Evolutionary conservation across 768 basidiomycete species (phyloP).

Genomic region (Heimioporus sp.): DNA sequence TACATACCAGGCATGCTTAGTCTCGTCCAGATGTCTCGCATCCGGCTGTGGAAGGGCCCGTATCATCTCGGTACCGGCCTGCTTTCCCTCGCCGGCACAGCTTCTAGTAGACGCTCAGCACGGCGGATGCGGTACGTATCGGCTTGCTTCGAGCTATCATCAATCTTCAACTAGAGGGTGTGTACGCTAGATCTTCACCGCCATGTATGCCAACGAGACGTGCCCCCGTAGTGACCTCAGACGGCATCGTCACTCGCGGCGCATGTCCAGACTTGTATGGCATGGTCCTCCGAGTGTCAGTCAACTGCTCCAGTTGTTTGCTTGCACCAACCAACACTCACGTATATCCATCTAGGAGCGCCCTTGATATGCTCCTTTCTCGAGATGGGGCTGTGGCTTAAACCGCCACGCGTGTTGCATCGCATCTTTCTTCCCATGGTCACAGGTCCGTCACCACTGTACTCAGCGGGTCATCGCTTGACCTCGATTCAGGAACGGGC

Average conservation of each 20-base stretch:
- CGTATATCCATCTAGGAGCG: constrained; percentile 47
- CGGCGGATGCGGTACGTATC: constrained; percentile 58
- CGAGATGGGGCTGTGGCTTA: constrained; percentile 76
- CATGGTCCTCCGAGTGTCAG: constrained; percentile 66
- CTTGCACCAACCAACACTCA: not conserved
- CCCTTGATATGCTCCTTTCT: constrained; percentile 76
- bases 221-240: constrained; percentile 58
- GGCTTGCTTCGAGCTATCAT: not conserved
- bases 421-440: constrained; percentile 79
- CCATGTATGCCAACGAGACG: constrained; percentile 77
- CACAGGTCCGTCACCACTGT: constrained; percentile 44
- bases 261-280: constrained; percentile 83
- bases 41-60: constrained; percentile 54
- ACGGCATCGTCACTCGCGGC: constrained; percentile 57
- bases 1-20: constrained; percentile 62
- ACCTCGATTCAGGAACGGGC: constrained; percentile 53
- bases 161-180: not conserved
- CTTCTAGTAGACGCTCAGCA: constrained; percentile 75
- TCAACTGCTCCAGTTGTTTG: not conserved
- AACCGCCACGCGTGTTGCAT: constrained; percentile 60
- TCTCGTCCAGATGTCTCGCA: constrained; percentile 74
- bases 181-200: constrained; percentile 56
- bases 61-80: constrained; percentile 81
- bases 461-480: not conserved
- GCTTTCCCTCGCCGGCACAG: constrained; percentile 81